These are phyloP conservation scores for Aspergillus funiculosus DNA, from an alignment of 495 filamentous ascomycete species.

Conservation along the genomic window DNA sequence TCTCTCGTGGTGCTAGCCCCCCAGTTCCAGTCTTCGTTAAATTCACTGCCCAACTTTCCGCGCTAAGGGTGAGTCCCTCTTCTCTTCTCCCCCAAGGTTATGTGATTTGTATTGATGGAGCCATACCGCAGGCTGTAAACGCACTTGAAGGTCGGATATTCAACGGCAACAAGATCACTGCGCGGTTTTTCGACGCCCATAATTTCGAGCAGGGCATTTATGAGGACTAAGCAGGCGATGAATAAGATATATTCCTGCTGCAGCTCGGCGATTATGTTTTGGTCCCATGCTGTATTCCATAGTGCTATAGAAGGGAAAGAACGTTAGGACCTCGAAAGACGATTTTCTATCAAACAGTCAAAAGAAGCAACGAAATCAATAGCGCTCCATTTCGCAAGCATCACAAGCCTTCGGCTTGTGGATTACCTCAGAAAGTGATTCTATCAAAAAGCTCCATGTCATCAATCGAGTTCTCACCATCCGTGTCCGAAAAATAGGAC, in stretches of 20 bases:
- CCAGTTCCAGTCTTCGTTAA: conserved; percentile 77
- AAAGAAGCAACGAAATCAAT: not conserved
- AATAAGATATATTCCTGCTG: not conserved
- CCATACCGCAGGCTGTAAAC: conserved; percentile 65
- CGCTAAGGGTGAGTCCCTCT: conserved; percentile 60
- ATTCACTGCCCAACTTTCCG: conserved; percentile 75
- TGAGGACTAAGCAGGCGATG: conserved; percentile 25
- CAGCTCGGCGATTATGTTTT: not conserved
- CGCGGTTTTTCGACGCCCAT: conserved; percentile 71
- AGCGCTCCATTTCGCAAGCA: not conserved
- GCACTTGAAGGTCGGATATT: conserved; percentile 78
- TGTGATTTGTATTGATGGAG: conserved; percentile 4
- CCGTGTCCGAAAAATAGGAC: conserved; percentile 1
- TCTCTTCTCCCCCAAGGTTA: not conserved
- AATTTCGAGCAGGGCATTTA: conserved; percentile 74
- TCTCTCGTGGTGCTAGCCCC: conserved; percentile 50
- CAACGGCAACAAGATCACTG: conserved; percentile 74
- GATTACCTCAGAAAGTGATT: conserved; percentile 18
- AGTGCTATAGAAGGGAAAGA: not conserved
- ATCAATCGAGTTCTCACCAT: conserved; percentile 6
- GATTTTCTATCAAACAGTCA: not conserved
- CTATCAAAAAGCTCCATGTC: conserved; percentile 22
- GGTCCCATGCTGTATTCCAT: not conserved
- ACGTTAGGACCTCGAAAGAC: too few relatives aligned
- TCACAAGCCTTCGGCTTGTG: not conserved